Evolutionary conservation across 202 grass and related monocot species (phyloP), one percentile per base, ranked within the genome.

Genomic region (Panicum hallii): DNA sequence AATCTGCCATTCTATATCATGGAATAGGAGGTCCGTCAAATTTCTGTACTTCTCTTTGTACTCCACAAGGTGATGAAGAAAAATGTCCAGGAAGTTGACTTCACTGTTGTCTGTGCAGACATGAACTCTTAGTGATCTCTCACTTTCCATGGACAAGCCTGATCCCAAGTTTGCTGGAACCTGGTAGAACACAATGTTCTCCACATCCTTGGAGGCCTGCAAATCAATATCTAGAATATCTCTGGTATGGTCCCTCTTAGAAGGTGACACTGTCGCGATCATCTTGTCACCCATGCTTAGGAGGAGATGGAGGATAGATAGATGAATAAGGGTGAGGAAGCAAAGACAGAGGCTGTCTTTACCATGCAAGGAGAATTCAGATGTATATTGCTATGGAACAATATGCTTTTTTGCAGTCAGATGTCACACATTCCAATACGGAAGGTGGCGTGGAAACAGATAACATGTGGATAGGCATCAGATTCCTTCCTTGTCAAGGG

Each of bases 1-100:
- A 44, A 56, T 69, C 82, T 88, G 74, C 96, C 96, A 99, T 63
- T 89, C 77, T 78, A 99, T 87, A 75, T 88, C 86, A 80, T 96
- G 84, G 87, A 99, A 99, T 63, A 88, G 77, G 74, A 99, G 81
- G 84, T 89, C 88, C n/a, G 68, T 48, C 62, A 95, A 82, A 66
- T 86, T 87, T 55, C 82, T 91, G 70, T 91, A 88, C 16, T 65
- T 62, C 67, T 88, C 78, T 72, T 83, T 87, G n/a, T 65, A 71
- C 26, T 77, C 74, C 70, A 82, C 79, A 79, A 99, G 88, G 61
- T 89, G 87, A 82, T 43, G 80, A 58, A 99, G 78, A 80, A 99
- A 74, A 65, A 52, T 74, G 73, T 79, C 30, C 49, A 99, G 79
- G 73, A 92, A 88, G 54, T 85, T 86, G 57, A n/a, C 69, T 79